Evolutionary conservation across 129 eudicot genomes (phyloP), one percentile per base, ranked within the genome.

Genomic region (Dittrichia graveolens): DNA sequence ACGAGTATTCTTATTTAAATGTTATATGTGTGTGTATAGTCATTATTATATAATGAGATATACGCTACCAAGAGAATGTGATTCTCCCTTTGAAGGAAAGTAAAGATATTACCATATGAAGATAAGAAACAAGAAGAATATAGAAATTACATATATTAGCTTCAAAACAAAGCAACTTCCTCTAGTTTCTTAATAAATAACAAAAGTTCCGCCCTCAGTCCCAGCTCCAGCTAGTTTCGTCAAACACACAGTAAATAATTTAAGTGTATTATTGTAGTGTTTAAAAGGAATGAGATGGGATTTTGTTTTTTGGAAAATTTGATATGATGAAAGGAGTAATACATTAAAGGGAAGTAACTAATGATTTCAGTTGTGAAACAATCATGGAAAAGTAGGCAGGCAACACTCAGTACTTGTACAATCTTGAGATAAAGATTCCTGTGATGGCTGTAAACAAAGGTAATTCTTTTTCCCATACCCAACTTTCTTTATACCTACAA

Each of bases 381-480:
- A 78, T 78, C 82, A 78, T 78, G 82, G 77, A 78, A 78, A 78
- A 78, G 82, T 54, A 71, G 77, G 82, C 82, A 78, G 77, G 77
- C 82, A 78, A 78, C 82, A 78, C 73, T 78, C 66, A 78, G 77
- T 71, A 78, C 58, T 78, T 70, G 82, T 78, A 78, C 82, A 78
- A 78, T 78, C 82, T 70, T 78, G 72, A 78, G 64, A 62, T 62
- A 78, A 78, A 78, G 82, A 78, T 78, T 78, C 82, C 55, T 78
- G 66, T 78, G 77, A 71, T 74, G 75, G 71, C 78, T 74, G 49
- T 73, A 73, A 74, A 74, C 61, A 73, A 73, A 73, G 59, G 50
- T 62, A 39, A 61, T 52, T 48, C 69, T 60, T 48, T 73, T 61
- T 45, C 62, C 70, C 70, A 12, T 74, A 74, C 31, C 45, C 82